These are phyloP conservation scores for Oxytropis ochrocephala DNA, from an alignment of 306 rosid species.

Conservation along the genomic window DNA sequence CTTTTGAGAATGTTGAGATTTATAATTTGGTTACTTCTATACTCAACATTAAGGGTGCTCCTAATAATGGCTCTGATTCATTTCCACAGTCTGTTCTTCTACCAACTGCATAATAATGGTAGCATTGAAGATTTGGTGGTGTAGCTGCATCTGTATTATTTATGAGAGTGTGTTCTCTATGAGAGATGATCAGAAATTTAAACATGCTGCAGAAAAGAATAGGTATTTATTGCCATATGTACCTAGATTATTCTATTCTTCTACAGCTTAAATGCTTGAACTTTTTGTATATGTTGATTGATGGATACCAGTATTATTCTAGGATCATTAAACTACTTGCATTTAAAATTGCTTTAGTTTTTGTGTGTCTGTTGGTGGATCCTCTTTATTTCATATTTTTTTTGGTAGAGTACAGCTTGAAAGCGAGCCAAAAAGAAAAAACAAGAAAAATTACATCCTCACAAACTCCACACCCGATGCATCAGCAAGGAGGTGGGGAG, in stretches of 20 bases:
- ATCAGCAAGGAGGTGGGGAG: too few species aligned
- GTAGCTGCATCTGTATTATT: neutral
- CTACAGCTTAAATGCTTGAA: neutral
- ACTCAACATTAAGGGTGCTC: conserved; percentile 63
- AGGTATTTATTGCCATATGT: neutral
- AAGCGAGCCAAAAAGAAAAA: too few species aligned
- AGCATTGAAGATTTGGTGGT: neutral
- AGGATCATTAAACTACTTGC: too few species aligned
- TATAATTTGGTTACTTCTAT: conserved; percentile 79
- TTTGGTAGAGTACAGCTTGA: too few species aligned
- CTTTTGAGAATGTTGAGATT: conserved; percentile 84
- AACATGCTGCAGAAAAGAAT: conserved; percentile 12
- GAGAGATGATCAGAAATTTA: neutral
- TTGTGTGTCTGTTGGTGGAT: too few species aligned
- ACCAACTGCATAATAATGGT: conserved; percentile 24
- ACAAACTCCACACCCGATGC: too few species aligned
- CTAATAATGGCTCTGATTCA: conserved; percentile 67
- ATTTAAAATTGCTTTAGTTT: too few species aligned
- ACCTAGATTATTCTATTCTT: neutral
- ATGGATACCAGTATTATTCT: too few species aligned
- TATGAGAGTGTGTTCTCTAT: neutral
- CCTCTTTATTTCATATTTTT: too few species aligned
- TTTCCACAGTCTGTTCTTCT: conserved; percentile 63
- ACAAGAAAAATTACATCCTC: too few species aligned
- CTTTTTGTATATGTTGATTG: neutral